Percentiles rank a stretch among this genome's conserved stretches.
Evolutionary conservation across 495 filamentous ascomycete genomes (phyloP).

Genomic region (Daldinia caldariorum): DNA sequence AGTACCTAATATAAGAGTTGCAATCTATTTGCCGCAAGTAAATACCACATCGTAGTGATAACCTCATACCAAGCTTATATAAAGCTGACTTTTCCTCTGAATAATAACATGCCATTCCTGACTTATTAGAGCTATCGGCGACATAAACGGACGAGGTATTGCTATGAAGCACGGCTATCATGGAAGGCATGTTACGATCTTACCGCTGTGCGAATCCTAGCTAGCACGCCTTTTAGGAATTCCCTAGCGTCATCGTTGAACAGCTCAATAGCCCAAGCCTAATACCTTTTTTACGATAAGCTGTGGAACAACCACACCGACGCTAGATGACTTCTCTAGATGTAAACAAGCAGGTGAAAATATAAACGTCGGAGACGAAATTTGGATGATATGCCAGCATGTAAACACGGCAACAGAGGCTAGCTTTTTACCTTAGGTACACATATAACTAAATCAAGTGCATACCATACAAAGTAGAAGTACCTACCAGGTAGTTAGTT

Average conservation of each 20-base stretch:
- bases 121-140: not conserved
- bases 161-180: no score
- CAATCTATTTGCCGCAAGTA: not conserved
- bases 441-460: not conserved
- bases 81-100: not conserved
- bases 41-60: not conserved
- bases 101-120: conserved; percentile 6
- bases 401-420: not conserved
- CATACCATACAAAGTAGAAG: no score
- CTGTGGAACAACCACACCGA: conserved; percentile 1
- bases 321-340: not conserved
- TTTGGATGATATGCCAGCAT: not conserved
- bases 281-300: not conserved
- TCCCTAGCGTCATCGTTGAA: conserved; percentile 14
- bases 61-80: conserved; percentile 13
- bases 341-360: not conserved
- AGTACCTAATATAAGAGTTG: not conserved
- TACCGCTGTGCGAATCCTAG: conserved; percentile 23
- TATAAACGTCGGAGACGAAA: not conserved
- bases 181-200: not conserved
- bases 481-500: no score
- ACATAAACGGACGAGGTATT: no score
- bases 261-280: not conserved
- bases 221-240: conserved; percentile 30
- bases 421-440: not conserved